phyloP scores from a whole-genome alignment of 257 asterid genomes.

The Thymus quinquecostatus region DNA sequence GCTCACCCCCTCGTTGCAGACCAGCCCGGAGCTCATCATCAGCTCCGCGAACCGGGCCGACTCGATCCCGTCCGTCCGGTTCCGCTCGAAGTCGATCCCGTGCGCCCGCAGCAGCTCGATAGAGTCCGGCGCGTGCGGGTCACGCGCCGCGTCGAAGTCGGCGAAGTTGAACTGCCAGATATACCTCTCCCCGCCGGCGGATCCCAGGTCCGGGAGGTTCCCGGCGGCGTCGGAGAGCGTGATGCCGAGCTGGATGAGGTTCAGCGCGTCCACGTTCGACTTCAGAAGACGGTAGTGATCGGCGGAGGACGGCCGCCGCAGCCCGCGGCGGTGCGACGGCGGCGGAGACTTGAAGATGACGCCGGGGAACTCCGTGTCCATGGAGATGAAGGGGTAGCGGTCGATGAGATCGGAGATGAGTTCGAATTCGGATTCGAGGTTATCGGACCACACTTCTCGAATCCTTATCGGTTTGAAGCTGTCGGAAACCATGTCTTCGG shows the following conservation, averaged over 20 bases:
- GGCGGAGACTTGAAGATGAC: slow-evolving; percentile 53
- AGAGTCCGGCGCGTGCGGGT: slow-evolving; percentile 49
- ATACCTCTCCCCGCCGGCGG: slow-evolving; percentile 38
- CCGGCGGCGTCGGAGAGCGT: slow-evolving; percentile 74
- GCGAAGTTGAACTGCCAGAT: slow-evolving; percentile 70
- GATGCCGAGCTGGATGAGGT: slow-evolving; percentile 71
- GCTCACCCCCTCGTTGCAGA: slow-evolving; percentile 49
- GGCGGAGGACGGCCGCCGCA: slow-evolving; percentile 40
- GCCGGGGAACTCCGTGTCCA: slow-evolving; percentile 80
- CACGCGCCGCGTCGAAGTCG: slow-evolving; percentile 55
- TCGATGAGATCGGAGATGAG: slow-evolving; percentile 49
- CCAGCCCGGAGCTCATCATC: slow-evolving; percentile 55
- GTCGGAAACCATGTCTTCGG: slow-evolving; percentile 31
- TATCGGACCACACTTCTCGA: slow-evolving; percentile 56
- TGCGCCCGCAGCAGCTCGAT: slow-evolving; percentile 44
- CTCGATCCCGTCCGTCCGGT: slow-evolving; percentile 41
- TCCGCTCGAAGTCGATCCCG: slow-evolving; percentile 54
- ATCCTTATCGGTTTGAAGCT: slow-evolving; percentile 31
- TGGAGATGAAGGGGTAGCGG: slow-evolving; percentile 46
- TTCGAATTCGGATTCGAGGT: slow-evolving; percentile 49
- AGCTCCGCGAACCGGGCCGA: slow-evolving; percentile 52
- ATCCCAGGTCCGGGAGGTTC: slow-evolving; percentile 61
- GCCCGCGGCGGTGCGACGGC: background rate
- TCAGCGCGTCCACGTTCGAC: slow-evolving; percentile 70
- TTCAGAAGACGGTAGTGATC: slow-evolving; percentile 65